Conservation (phyloP, 345 rosid species). For the Acer yangbiense region DNA sequence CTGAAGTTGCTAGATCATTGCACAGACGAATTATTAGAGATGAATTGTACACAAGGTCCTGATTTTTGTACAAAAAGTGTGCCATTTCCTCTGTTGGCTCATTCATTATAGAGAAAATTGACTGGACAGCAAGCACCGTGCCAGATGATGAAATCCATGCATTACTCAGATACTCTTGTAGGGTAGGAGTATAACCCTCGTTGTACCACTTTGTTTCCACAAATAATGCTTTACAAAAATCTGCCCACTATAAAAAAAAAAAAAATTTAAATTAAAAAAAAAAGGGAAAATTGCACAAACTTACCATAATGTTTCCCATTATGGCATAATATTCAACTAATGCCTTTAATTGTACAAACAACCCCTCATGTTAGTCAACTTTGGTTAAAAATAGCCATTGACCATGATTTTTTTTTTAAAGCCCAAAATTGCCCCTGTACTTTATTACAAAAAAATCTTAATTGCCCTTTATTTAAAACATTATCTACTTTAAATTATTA, state of each 20-base stretch:
- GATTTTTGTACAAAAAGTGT: conserved; percentile 7
- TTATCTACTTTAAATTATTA: too few relatives aligned
- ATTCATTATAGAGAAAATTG: conserved; percentile 28
- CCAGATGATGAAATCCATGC: conserved; percentile 52
- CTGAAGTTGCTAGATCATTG: conserved; percentile 51
- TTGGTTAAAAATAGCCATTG: too few relatives aligned
- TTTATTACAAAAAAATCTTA: too few relatives aligned
- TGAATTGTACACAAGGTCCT: conserved; percentile 33
- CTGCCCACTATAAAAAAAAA: conserved; percentile 44
- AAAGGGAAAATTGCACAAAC: too few relatives aligned
- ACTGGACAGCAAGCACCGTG: conserved; percentile 29
- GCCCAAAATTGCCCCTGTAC: too few relatives aligned
- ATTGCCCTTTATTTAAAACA: too few relatives aligned
- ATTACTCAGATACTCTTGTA: conserved; percentile 45
- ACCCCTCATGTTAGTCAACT: too few relatives aligned
- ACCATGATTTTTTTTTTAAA: too few relatives aligned
- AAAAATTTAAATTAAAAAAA: too few relatives aligned
- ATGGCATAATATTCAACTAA: too few relatives aligned
- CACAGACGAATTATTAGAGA: conserved; percentile 48
- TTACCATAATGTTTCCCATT: too few relatives aligned
- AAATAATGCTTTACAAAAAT: conserved; percentile 45
- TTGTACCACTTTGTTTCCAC: conserved; percentile 55
- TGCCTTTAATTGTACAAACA: too few relatives aligned
- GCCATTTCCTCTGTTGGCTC: conserved; percentile 14
- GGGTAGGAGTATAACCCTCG: conserved; percentile 36